Base-by-base conservation (phyloP, 2,329 filamentous ascomycete genomes). In the Madurella mycetomatis region DNA sequence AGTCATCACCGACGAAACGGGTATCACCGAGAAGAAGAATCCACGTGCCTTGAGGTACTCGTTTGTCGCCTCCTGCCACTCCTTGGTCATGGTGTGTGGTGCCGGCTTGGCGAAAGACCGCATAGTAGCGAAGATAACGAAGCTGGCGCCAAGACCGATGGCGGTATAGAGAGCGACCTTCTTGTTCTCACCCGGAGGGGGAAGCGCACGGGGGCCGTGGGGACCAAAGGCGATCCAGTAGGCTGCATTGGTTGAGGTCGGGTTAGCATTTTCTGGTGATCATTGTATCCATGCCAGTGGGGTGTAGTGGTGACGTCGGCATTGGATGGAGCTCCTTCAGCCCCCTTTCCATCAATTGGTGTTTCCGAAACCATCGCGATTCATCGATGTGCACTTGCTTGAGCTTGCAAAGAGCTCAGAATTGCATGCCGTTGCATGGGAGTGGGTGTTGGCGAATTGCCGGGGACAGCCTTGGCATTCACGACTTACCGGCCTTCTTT, bases 221-320 rank as follows among this genome's bases (percentile, higher is more conserved):
- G 92, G 86, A 63, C 94, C 94, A 72, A 99, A 99, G 64, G 94
- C 92, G 70, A 99, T 96, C 87, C 89, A 99, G 85, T 97, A 99
- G 62, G 94, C 94, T 99, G 72, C 64, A 63, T 68, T 64, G 70
- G 66, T 68, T 64, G 61, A 68, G 67, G 48, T 53, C 43, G 50
- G 39, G 32, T 75, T 68, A 72, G 71, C 68, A 30, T 45, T 12
- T 41, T 32, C 15, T 31, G 30, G 16, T 55, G 40, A 42, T 54
- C 16, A 17, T 25, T 34, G 42, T 50, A 25, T 42, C 43, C 19
- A 32, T 48, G 25, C 19, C 47, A 47, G 42, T 7, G 18, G 43
- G 37, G 54, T 34, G 42, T 19, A 41, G 19, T 15, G 34, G 50
- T 56, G 55, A 56, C 48, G 53, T 49, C 44, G 43, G 49, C 11